A percentile compares a stretch with the other conserved stretches of the same genome.
phyloP scores from a whole-genome alignment of 371 early-diverging fungal species.

The Parasitella parasitica region DNA sequence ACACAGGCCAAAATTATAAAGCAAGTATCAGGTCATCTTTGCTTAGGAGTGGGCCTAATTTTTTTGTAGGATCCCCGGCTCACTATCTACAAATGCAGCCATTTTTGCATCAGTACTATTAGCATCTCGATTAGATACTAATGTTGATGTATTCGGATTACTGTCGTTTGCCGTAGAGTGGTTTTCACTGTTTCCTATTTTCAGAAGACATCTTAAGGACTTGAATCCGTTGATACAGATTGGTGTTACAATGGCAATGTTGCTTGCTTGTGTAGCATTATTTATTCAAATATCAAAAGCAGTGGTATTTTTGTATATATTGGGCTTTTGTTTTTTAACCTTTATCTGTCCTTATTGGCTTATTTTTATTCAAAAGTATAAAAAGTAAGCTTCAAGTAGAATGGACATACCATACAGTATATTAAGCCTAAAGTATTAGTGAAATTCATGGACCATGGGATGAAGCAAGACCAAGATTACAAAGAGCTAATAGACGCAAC shows the following conservation, averaged over 20 bases:
- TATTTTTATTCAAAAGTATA: slow-evolving; percentile 88
- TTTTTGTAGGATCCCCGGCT: slow-evolving; percentile 86
- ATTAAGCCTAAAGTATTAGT: too few relatives aligned
- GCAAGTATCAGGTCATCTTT: too few relatives aligned
- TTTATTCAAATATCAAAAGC: slow-evolving; percentile 71
- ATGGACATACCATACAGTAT: background rate
- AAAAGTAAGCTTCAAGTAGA: slow-evolving; percentile 70
- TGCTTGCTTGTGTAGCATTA: slow-evolving; percentile 58
- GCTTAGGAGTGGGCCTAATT: too few relatives aligned
- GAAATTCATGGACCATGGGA: slow-evolving; percentile 98
- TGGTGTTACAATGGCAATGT: slow-evolving; percentile 60
- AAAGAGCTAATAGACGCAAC: slow-evolving; percentile 34
- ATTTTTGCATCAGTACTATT: slow-evolving; percentile 93
- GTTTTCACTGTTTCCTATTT: slow-evolving; percentile 93
- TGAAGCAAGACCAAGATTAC: slow-evolving; percentile 83
- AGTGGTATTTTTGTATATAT: slow-evolving; percentile 66
- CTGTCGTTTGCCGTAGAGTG: slow-evolving; percentile 85
- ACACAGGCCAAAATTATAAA: slow-evolving; percentile 46
- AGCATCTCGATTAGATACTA: slow-evolving; percentile 84
- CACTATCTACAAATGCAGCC: slow-evolving; percentile 92
- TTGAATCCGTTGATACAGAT: slow-evolving; percentile 58
- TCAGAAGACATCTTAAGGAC: slow-evolving; percentile 75
- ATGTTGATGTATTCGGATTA: slow-evolving; percentile 87
- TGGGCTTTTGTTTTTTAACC: slow-evolving; percentile 74
- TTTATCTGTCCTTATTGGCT: slow-evolving; percentile 91